Evolutionary conservation across 1,139 yeast genomes (phyloP), one percentile per base, ranked within the genome.

Genomic region (Scheffersomyces insectosa): DNA sequence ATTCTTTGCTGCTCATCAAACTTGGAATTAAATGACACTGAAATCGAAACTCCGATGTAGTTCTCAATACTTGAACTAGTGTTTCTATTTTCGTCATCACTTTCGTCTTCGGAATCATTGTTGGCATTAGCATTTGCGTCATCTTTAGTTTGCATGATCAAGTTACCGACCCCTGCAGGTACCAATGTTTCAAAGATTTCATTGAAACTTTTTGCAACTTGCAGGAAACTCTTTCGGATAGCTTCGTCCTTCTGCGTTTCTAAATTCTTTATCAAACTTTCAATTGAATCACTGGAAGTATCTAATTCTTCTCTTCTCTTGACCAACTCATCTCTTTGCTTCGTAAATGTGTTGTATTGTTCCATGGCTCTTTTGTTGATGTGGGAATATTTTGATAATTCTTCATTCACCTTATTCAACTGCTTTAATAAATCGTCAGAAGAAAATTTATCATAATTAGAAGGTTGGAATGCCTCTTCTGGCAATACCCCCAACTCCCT

Each of bases 301-400:
- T 80, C 86, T 34, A 93, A 71, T 48, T 89, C 97, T 27, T 68
- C 69, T 36, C 88, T 77, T 54, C 97, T 80, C 23, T 69, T 70
- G 1, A 75, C 75, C 49, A 90, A 70, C 6, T 83, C 85, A 40
- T 81, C 85, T 44, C 87, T 75, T 60, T 90, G 95, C 48, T 78
- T 81, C 12, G 87, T 80, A 60, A 90, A 91, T 36, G 80, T 83
- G 43, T 76, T 72, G 60, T 77, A 88, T 60, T 93, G 97, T 56
- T 91, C 98, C 54, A 88, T 73, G 0, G 99, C 97, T 57, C 89
- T 88, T 59, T 87, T 88, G 66, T 93, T 93, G 45, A 93, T 88
- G 62, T 89, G 96, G 16, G 81, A 79, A 61, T 80, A 86, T 53
- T 81, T 76, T 33, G 79, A 76, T 37, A 90, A 70, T 30, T 77